phyloP scores from a whole-genome alignment of 352 stramenopile genomes.

The Salisapilia sapeloensis region DNA sequence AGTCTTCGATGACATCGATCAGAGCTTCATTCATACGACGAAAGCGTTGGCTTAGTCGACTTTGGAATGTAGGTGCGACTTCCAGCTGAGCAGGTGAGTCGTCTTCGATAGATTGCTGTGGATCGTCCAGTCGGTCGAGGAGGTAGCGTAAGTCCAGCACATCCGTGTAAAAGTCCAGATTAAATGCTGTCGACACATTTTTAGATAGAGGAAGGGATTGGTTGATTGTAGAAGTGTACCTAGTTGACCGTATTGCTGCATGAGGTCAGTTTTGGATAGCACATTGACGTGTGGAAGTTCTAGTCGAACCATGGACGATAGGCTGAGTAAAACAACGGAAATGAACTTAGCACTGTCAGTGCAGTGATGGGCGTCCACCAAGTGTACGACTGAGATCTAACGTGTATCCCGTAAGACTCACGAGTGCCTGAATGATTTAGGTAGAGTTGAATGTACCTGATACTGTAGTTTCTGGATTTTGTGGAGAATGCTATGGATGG shows the following conservation, averaged over 20 bases:
- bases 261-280: slow-evolving; percentile 97
- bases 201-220: neutral
- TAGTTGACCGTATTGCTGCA: slow-evolving; percentile 84
- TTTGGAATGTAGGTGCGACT: slow-evolving; percentile 8
- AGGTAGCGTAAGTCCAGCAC: slow-evolving; percentile 72
- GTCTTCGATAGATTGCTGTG: slow-evolving; percentile 3
- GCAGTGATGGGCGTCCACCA: slow-evolving; percentile 89
- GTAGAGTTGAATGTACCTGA: slow-evolving; percentile 18
- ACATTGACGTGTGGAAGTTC: slow-evolving; percentile 98
- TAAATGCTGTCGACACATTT: slow-evolving; percentile 29
- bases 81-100: slow-evolving; percentile 17
- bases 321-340: slow-evolving; percentile 89
- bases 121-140: slow-evolving; percentile 60
- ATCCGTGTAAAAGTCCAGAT: slow-evolving; percentile 80
- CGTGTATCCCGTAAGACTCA: neutral
- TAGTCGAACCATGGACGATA: slow-evolving; percentile 95
- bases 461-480: slow-evolving; percentile 85
- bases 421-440: neutral
- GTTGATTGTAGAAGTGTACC: slow-evolving; percentile 7
- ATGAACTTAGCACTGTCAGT: slow-evolving; percentile 96
- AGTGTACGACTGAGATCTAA: slow-evolving; percentile 85
- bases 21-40: slow-evolving; percentile 71
- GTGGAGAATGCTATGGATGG: slow-evolving; percentile 91
- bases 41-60: slow-evolving; percentile 23
- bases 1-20: slow-evolving; percentile 78